Evolutionary conservation across 495 filamentous ascomycete genomes (phyloP), one percentile per base, ranked within the genome.

Genomic region (Neurospora sp.): DNA sequence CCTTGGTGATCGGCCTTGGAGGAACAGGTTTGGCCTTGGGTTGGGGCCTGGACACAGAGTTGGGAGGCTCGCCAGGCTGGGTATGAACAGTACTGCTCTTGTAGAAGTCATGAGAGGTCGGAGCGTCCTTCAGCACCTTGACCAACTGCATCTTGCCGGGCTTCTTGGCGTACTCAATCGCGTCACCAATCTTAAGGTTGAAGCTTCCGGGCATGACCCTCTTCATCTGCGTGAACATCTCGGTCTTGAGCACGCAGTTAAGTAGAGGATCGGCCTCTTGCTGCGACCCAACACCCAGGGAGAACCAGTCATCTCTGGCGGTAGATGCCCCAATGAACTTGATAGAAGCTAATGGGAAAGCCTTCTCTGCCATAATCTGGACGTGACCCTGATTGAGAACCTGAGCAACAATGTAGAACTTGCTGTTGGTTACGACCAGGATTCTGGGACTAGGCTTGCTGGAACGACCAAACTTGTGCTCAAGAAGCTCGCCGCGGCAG

Each of bases 111-210:
- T 90, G 88, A n/a, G 89, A 85, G 14, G 86, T 86, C 6, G 92
- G 89, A 3, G 86, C 83, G 78, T 99, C 96, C 82, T 97, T 97
- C 74, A 97, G 78, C 3, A 90, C 92, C 85, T 98, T 98, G 75
- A 99, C 90, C 3, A 87, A 77, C 59, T 93, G 90, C 77, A 92
- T 87, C 85, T 99, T 99, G 41, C 94, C 93, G 4, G 96, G 96
- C 84, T 99, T 99, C 88, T 98, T 99, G 78, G 94, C 94, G 81
- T 96, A 99, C 79, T 98, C 93, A 79, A 99, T 94, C 2, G 87
- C 87, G 39, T 94, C 90, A 18, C 84, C 89, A 73, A 99, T 92
- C 84, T 92, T 93, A 72, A 99, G 80, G 78, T 92, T 92, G 78
- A 96, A 85, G 10, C 91, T 89, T 12, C 92, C 94, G 0, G 91